A percentile compares a stretch with the other conserved stretches of the same genome.
phyloP scores from a whole-genome alignment of 805 yeast genomes.

The Clavispora asparagi region DNA sequence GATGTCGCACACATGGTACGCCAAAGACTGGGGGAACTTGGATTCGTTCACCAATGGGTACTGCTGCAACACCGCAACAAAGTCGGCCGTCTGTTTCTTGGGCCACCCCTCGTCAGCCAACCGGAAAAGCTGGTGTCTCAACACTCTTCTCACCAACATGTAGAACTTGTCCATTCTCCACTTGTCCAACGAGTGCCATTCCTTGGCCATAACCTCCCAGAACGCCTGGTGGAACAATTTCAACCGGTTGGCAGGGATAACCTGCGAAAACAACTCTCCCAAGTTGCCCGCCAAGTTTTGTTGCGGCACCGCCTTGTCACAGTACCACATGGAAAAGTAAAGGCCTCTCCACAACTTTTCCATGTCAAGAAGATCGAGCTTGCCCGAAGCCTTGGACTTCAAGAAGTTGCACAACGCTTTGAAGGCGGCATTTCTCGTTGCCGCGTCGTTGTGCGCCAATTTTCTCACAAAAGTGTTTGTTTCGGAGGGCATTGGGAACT shows the following conservation, averaged over 20 bases:
- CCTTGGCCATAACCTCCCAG: constrained; percentile 72
- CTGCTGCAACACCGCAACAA: constrained; percentile 36
- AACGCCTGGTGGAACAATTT: constrained; percentile 61
- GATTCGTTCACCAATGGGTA: constrained; percentile 55
- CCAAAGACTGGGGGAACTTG: constrained; percentile 65
- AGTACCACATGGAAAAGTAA: constrained; percentile 92
- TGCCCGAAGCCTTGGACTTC: constrained; percentile 30
- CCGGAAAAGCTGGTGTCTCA: constrained; percentile 59
- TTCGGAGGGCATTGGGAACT: constrained; percentile 11
- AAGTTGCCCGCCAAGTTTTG: constrained; percentile 73
- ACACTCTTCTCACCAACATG: constrained; percentile 70
- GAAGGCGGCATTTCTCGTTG: constrained; percentile 69
- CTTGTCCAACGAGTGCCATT: constrained; percentile 83
- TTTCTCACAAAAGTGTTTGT: constrained; percentile 65
- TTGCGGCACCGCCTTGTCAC: constrained; percentile 91
- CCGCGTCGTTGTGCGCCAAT: constrained; percentile 77
- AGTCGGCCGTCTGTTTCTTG: constrained; percentile 38
- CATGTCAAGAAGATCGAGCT: constrained; percentile 48
- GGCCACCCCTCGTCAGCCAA: constrained; percentile 51
- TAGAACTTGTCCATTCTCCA: constrained; percentile 85
- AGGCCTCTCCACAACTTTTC: constrained; percentile 96
- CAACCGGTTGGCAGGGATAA: constrained; percentile 40
- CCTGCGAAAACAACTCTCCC: constrained; percentile 50
- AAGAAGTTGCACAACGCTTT: constrained; percentile 58
- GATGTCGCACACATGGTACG: constrained; percentile 82